Conservation (phyloP, 306 rosid species). For the Cyamopsis tetragonoloba region DNA sequence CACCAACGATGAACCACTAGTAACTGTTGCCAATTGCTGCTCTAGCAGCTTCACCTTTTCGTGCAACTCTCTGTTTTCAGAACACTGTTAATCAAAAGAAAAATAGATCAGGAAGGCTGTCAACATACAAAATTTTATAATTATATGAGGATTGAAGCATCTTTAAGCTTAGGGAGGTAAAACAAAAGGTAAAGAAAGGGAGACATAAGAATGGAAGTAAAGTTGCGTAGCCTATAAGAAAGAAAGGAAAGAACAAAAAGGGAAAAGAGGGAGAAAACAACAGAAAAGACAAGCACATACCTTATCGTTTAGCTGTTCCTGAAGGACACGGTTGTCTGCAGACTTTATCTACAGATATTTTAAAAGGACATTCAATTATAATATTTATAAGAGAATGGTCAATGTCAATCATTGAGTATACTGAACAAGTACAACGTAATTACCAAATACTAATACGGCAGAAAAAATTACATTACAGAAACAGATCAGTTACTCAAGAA, state of each 20-base stretch:
- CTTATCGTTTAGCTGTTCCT: conserved; percentile 90
- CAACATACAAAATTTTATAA: conserved; percentile 9
- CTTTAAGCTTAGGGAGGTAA: background rate
- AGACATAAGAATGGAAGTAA: conserved; percentile 5
- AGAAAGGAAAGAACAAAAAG: background rate
- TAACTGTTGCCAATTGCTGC: conserved; percentile 48
- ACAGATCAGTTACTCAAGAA: conserved; percentile 16
- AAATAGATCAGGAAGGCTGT: background rate
- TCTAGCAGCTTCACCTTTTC: conserved; percentile 68
- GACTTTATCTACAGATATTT: conserved; percentile 67
- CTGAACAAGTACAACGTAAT: conserved; percentile 1
- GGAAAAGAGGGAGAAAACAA: background rate
- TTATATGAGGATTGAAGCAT: conserved; percentile 1
- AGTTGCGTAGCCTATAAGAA: background rate
- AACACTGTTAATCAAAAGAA: conserved; percentile 54
- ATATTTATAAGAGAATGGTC: background rate
- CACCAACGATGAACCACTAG: conserved; percentile 35
- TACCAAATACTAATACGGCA: background rate
- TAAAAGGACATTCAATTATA: conserved; percentile 11
- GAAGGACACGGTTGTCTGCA: conserved; percentile 94
- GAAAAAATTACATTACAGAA: conserved; percentile 5
- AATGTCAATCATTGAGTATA: background rate
- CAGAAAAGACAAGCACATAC: conserved; percentile 28
- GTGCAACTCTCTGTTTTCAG: conserved; percentile 71
- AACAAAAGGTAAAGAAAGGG: background rate